These are phyloP conservation scores for Trichoderma koningii DNA, from an alignment of 2,329 filamentous ascomycete species.

Conservation along the genomic window DNA sequence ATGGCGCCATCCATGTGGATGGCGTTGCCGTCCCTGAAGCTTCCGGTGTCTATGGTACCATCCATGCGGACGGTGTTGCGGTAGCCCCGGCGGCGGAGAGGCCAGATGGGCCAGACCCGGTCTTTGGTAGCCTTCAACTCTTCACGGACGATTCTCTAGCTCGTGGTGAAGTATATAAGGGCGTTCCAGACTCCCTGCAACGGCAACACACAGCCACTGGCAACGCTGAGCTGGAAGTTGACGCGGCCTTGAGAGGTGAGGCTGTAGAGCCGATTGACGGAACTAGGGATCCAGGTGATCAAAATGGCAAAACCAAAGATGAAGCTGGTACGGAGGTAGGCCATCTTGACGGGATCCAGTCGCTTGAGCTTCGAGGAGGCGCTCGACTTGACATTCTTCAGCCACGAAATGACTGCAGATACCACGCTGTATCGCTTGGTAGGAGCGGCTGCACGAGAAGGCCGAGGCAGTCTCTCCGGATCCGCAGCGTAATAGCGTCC, in stretches of 20 bases:
- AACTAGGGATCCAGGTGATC: conserved; percentile 66
- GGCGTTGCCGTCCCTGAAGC: conserved; percentile 28
- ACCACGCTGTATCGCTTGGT: conserved; percentile 28
- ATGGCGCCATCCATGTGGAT: conserved; percentile 37
- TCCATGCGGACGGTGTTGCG: conserved; percentile 34
- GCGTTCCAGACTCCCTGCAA: conserved; percentile 81
- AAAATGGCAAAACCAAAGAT: conserved; percentile 61
- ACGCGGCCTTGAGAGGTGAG: conserved; percentile 53
- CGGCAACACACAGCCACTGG: conserved; percentile 70
- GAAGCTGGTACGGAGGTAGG: conserved; percentile 62
- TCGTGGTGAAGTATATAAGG: conserved; percentile 72
- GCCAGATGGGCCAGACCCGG: conserved; percentile 27
- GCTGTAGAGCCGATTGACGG: conserved; percentile 71
- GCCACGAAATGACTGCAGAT: conserved; percentile 30
- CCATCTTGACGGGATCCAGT: conserved; percentile 59
- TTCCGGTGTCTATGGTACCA: conserved; percentile 33
- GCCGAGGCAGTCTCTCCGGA: conserved; percentile 25
- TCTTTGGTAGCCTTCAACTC: conserved; percentile 32
- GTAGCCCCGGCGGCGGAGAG: conserved; percentile 20
- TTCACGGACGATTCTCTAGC: conserved; percentile 45
- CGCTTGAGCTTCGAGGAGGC: conserved; percentile 39
- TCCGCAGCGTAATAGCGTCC: conserved; percentile 23
- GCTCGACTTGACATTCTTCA: conserved; percentile 35
- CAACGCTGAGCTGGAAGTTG: conserved; percentile 67
- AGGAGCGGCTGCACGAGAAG: conserved; percentile 37